Base-by-base conservation (phyloP, 2,329 filamentous ascomycete genomes). In the Paracamarosporium sp. region DNA sequence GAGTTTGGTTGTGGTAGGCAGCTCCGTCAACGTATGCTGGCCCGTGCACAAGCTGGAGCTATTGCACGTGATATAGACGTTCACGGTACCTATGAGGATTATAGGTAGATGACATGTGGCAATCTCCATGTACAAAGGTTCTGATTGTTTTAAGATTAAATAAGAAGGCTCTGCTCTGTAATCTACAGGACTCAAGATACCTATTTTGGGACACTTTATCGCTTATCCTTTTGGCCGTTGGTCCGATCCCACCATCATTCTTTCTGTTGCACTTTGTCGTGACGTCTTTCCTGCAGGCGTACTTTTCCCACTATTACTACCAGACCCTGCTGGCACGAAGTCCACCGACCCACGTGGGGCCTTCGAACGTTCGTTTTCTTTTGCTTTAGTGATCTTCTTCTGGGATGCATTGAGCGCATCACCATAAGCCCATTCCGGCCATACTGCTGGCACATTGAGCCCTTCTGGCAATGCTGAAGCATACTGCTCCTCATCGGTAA, bases 401-500 rank as follows among this genome's bases (percentile, higher is more conserved):
- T 80, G 79, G 53, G 76, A 74, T 52, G 70, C 73, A 51, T 67
- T 70, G 56, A 80, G 65, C 65, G 78, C 74, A 56, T 81, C 79
- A 7, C 74, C 70, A 65, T 81, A 81, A 36, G 77, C 78, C 68
- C 76, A 79, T 15, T 76, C 66, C 9, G 78, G 76, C 69, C 79
- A 82, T 7, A 53, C 60, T 3, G 67, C 63, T 4, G 76, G 73
- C n/a, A 81, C 74, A 4, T 71, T 79, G 7, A 80, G 54, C 9
- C 73, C 71, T 8, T 71, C 63, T 15, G 75, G 63, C 24, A 83
- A 64, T 1, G 88, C 88, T 6, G 88, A 91, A 30, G 80, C 81
- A 73, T 93, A 93, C 76, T 91, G 88, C 24, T 82, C 83, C 48
- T 81, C 78, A 33, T 80, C 78, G 27, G 35, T 41, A 13, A 51